Evolutionary conservation across 192 early-diverging fungal species (phyloP).

Genomic region (Coemansia erecta): DNA sequence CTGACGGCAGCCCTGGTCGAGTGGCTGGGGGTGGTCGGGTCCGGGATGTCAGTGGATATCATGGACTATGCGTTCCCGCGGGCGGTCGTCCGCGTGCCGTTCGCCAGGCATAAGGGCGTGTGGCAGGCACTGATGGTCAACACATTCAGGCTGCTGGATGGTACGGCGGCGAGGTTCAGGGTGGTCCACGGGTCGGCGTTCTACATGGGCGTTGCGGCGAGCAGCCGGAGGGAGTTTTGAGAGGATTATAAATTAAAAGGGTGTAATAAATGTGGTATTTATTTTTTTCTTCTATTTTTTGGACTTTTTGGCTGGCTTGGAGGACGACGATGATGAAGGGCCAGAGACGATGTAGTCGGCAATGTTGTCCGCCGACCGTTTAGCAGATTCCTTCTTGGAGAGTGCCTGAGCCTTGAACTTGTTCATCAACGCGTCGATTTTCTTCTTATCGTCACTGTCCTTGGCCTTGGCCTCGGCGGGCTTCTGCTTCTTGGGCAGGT

Average conservation of each 20-base stretch:
- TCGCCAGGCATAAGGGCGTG: conserved; percentile 24
- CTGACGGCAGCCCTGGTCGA: conserved; percentile 21
- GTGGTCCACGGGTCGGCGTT: conserved; percentile 41
- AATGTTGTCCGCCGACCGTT: conserved; percentile 14
- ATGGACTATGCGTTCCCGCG: conserved; percentile 19
- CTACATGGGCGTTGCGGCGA: conserved; percentile 29
- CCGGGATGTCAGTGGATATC: conserved; percentile 31
- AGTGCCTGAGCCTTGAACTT: conserved; percentile 47
- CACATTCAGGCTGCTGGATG: conserved; percentile 22
- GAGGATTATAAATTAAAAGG: neutral
- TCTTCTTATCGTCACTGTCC: conserved; percentile 31
- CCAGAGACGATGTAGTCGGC: conserved; percentile 17
- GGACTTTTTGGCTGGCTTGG: conserved; percentile 21
- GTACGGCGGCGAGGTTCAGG: conserved; percentile 23
- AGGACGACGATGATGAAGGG: conserved; percentile 7
- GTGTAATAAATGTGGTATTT: neutral
- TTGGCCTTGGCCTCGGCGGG: neutral
- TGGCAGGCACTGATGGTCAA: conserved; percentile 45
- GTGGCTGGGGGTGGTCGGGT: conserved; percentile 42
- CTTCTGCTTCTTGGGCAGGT: neutral
- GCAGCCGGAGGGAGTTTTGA: conserved; percentile 22
- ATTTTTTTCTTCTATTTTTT: conserved; percentile 18
- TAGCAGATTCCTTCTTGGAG: conserved; percentile 10
- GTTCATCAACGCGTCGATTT: conserved; percentile 44
- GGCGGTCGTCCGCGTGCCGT: conserved; percentile 40